Percentiles rank a stretch among this genome's conserved stretches.
Conservation (phyloP, 805 yeast species). For the Aciculoconidium aculeatum region DNA sequence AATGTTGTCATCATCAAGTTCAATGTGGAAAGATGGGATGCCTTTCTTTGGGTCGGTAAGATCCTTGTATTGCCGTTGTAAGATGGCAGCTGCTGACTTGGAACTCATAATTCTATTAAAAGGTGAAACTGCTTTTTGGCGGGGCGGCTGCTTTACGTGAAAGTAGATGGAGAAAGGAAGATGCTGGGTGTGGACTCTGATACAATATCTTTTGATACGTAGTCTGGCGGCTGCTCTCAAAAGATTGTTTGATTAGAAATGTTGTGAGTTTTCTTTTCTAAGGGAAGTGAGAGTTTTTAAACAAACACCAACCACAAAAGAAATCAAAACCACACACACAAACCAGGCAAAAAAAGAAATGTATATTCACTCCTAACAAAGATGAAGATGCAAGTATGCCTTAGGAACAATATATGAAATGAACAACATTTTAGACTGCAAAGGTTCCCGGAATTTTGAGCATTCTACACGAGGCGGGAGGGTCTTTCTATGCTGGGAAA, state of each 20-base stretch:
- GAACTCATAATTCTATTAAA: conserved; percentile 28
- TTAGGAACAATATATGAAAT: too few relatives aligned
- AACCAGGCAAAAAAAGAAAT: too few relatives aligned
- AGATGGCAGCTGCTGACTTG: conserved; percentile 70
- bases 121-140: conserved; percentile 1
- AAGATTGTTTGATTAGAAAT: conserved; percentile 8
- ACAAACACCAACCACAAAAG: too few relatives aligned
- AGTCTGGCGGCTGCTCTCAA: background rate
- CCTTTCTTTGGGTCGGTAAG: conserved; percentile 87
- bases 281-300: too few relatives aligned
- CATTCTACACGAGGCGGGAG: too few relatives aligned
- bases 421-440: too few relatives aligned
- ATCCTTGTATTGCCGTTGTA: conserved; percentile 90
- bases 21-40: conserved; percentile 57
- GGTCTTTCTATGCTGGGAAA: too few relatives aligned
- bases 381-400: too few relatives aligned
- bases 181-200: background rate
- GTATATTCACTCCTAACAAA: too few relatives aligned
- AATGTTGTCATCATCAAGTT: conserved; percentile 51
- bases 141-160: background rate
- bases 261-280: conserved; percentile 6
- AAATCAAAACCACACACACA: too few relatives aligned
- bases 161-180: background rate
- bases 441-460: too few relatives aligned
- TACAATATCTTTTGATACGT: background rate